Evolutionary conservation across 2,329 filamentous ascomycete genomes (phyloP).

Genomic region (Gremmenia infestans): DNA sequence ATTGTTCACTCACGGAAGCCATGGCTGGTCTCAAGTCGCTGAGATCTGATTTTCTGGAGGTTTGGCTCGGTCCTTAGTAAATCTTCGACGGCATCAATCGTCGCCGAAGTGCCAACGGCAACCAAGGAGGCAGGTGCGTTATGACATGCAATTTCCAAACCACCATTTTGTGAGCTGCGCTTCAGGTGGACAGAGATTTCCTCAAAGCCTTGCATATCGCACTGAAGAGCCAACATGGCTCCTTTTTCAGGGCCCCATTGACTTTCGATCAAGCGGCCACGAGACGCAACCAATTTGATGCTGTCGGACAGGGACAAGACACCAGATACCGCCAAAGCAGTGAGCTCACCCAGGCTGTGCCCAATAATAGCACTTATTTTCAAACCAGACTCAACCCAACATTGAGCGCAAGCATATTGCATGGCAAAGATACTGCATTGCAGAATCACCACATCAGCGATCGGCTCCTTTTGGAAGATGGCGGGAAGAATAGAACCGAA

Average conservation of each 20-base stretch:
- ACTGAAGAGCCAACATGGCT: neutral
- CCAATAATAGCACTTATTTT: neutral
- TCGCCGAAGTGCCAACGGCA: neutral
- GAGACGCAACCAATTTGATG: neutral
- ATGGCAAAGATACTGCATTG: too few species aligned
- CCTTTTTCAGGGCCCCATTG: neutral
- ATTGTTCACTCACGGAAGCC: too few species aligned
- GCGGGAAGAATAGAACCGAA: too few species aligned
- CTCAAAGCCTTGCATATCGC: neutral
- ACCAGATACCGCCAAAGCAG: neutral
- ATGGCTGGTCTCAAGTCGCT: too few species aligned
- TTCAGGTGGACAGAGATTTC: neutral
- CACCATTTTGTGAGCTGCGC: neutral
- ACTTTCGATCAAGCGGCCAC: neutral
- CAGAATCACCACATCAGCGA: too few species aligned
- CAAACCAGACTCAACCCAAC: neutral
- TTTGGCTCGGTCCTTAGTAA: slow-evolving; percentile 8
- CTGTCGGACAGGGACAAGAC: neutral
- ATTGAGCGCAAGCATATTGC: neutral
- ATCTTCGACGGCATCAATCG: slow-evolving; percentile 3
- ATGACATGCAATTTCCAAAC: neutral
- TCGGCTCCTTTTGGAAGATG: too few species aligned
- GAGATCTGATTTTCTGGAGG: too few species aligned
- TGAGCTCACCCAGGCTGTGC: neutral
- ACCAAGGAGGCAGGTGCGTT: neutral